A percentile compares a stretch with the other conserved stretches of the same genome.
phyloP scores from a whole-genome alignment of 495 filamentous ascomycete species.

The Podospora conica region DNA sequence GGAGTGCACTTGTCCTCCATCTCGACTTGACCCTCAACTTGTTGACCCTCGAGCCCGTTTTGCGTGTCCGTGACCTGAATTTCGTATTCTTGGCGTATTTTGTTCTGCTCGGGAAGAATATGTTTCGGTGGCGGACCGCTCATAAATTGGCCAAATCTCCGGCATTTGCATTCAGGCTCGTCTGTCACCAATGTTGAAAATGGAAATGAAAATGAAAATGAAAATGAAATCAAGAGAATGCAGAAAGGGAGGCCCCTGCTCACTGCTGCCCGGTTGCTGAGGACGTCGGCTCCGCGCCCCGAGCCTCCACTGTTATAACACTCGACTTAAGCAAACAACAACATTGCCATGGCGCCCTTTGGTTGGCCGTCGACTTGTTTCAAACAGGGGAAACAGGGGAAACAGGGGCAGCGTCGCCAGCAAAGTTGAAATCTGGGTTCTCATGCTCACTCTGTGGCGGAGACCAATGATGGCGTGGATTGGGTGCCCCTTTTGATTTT shows the following conservation, averaged over 20 bases:
- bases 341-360: slow-evolving; percentile 11
- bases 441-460: background rate
- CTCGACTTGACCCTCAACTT: too few relatives aligned
- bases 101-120: background rate
- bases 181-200: too few relatives aligned
- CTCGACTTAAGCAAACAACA: slow-evolving; percentile 24
- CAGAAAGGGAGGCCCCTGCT: background rate
- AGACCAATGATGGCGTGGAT: too few relatives aligned
- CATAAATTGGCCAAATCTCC: slow-evolving; percentile 11
- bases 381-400: too few relatives aligned
- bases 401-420: slow-evolving; percentile 1
- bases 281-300: background rate
- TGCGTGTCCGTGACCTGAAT: background rate
- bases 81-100: background rate
- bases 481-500: background rate
- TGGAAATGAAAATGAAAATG: too few relatives aligned
- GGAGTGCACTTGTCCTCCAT: slow-evolving; percentile 2
- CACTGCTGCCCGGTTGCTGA: too few relatives aligned
- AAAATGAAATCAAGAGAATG: background rate
- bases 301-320: background rate
- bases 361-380: slow-evolving; percentile 5
- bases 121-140: background rate
- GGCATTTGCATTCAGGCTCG: slow-evolving; percentile 10
- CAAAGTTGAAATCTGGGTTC: background rate
- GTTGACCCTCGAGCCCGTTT: background rate